Evolutionary conservation across 2,329 filamentous ascomycete genomes (phyloP).

Genomic region (Orbilia brochopaga): DNA sequence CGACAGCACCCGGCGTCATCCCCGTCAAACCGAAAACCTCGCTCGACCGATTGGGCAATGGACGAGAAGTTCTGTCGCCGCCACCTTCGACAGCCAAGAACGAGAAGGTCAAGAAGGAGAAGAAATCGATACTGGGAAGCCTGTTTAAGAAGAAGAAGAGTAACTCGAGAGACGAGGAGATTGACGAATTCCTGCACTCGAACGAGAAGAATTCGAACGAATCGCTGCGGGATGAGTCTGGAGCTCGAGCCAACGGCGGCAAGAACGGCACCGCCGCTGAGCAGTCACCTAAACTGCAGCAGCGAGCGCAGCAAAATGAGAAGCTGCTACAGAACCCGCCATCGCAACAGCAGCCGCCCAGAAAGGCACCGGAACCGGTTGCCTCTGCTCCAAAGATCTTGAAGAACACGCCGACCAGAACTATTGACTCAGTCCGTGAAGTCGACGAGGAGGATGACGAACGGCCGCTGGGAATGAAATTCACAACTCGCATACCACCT

Average conservation of each 20-base stretch:
- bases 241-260: conserved; percentile 49
- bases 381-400: conserved; percentile 10
- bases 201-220: conserved; percentile 46
- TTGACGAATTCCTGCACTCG: conserved; percentile 56
- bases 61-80: conserved; percentile 66
- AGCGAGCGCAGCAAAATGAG: conserved; percentile 54
- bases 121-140: conserved; percentile 73
- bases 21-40: conserved; percentile 63
- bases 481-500: conserved; percentile 31
- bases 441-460: conserved; percentile 48
- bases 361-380: conserved; percentile 25
- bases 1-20: conserved; percentile 55
- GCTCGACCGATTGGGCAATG: conserved; percentile 73
- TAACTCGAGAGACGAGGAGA: conserved; percentile 57
- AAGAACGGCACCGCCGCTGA: conserved; percentile 33
- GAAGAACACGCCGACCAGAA: conserved; percentile 24
- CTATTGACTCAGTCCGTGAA: conserved; percentile 43
- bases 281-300: conserved; percentile 49
- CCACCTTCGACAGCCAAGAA: conserved; percentile 63
- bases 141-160: conserved; percentile 57
- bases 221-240: conserved; percentile 51
- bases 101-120: conserved; percentile 77
- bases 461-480: conserved; percentile 46
- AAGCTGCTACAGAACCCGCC: conserved; percentile 46
- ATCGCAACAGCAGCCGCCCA: conserved; percentile 56